Base-by-base conservation (phyloP, 176 grass and related monocot species). In the Avena eriantha region DNA sequence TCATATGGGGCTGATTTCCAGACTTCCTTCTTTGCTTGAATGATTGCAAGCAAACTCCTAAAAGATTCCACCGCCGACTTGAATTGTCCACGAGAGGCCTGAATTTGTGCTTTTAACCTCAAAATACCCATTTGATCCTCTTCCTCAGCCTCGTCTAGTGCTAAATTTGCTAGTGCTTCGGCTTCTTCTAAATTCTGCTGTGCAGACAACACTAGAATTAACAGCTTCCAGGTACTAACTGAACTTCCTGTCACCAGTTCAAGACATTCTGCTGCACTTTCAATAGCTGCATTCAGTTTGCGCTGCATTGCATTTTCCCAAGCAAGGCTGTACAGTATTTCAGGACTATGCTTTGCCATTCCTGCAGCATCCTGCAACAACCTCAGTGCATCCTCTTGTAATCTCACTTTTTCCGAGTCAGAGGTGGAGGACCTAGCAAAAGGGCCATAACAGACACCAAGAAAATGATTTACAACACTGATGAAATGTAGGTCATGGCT, bases 271-370 rank as follows among this genome's bases (percentile, higher is more conserved):
- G 80, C 87, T 69, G 85, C 89, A 91, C 88, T 88, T 83, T 99
- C 90, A 85, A 91, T 81, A 66, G 97, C 94, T 64, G 89, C 80
- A 79, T 91, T 94, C 87, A 94, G 94, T 80, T 96, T 99, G 36
- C 89, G 83, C 81, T 99, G 94, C 90, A 96, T 85, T 60, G 90
- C 88, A 86, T 94, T 94, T 85, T 99, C 97, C 79, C 90, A 94
- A 80, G 89, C 92, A 68, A 96, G 90, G 78, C 94, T 99, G 77
- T 89, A 93, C 72, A 96, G 63, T 76, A 96, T 93, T 83, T 96
- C 92, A 79, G 97, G 92, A 89, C 85, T 91, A 84, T 92, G 35
- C 69, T 89, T 91, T 15, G 86, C 92, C 47, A 84, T 83, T 82
- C 58, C 64, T 43, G 75, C 89, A 84, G 93, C 90, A 83, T 90